A percentile compares a stretch with the other conserved stretches of the same genome.
Conservation (phyloP, 2,329 filamentous ascomycete species). For the Ascochyta viciae-villosae region DNA sequence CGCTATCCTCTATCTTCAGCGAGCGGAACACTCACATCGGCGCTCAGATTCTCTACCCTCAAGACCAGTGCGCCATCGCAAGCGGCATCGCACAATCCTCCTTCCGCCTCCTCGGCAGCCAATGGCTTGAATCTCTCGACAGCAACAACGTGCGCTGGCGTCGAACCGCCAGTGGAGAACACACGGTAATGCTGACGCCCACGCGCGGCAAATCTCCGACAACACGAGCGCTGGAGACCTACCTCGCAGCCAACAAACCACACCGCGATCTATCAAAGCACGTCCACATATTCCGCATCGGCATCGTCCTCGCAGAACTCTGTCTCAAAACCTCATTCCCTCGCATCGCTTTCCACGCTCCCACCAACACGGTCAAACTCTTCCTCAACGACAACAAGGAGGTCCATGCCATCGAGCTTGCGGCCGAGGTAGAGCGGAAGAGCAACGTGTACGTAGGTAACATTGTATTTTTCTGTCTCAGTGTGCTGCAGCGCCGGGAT, state of each 20-base stretch:
- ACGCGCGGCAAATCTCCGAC: constrained; percentile 21
- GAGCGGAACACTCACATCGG: constrained; percentile 19
- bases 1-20: constrained; percentile 28
- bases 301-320: constrained; percentile 34
- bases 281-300: constrained; percentile 37
- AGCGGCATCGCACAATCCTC: constrained; percentile 31
- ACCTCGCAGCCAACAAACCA: constrained; percentile 10
- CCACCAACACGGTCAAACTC: constrained; percentile 20
- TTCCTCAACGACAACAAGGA: constrained; percentile 23
- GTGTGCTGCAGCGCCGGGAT: constrained; percentile 23
- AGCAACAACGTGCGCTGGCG: constrained; percentile 35
- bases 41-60: constrained; percentile 33
- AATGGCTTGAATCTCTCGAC: constrained; percentile 33
- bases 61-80: constrained; percentile 34
- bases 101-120: constrained; percentile 35
- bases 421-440: constrained; percentile 30
- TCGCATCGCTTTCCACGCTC: constrained; percentile 23
- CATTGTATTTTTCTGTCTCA: constrained; percentile 27
- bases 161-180: constrained; percentile 16
- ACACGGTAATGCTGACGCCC: constrained; percentile 34
- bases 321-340: constrained; percentile 28
- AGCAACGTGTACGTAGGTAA: constrained; percentile 31
- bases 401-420: constrained; percentile 27
- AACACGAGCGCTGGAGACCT: constrained; percentile 24
- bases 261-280: constrained; percentile 27